These are phyloP conservation scores for Acer yangbiense DNA, from an alignment of 345 rosid genomes.

Conservation along the genomic window DNA sequence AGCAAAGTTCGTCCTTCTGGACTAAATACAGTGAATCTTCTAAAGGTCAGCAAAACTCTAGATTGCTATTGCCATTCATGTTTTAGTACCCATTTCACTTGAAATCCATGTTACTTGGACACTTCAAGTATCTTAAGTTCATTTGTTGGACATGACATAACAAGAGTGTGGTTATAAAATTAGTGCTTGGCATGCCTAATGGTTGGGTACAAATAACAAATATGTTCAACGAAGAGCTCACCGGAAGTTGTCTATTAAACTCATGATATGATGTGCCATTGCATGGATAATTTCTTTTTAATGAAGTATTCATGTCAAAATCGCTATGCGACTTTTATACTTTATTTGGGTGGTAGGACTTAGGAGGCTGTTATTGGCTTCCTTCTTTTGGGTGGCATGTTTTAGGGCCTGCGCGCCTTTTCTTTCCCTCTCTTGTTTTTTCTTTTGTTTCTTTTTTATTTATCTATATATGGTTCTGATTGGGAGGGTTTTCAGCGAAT, in stretches of 20 bases:
- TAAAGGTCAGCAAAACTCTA: constrained; percentile 62
- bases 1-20: constrained; percentile 85
- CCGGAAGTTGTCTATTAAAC: background rate
- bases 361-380: too few relatives aligned
- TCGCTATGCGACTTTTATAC: background rate
- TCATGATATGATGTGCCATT: background rate
- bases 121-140: background rate
- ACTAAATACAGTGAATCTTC: constrained; percentile 89
- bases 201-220: background rate
- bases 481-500: too few relatives aligned
- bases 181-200: constrained; percentile 12
- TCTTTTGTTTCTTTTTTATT: too few relatives aligned
- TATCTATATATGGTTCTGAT: too few relatives aligned
- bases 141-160: background rate
- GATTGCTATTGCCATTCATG: background rate
- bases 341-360: background rate
- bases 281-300: constrained; percentile 2
- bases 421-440: too few relatives aligned
- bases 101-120: too few relatives aligned
- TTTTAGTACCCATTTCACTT: background rate
- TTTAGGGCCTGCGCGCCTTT: too few relatives aligned
- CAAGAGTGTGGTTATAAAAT: constrained; percentile 11
- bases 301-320: constrained; percentile 1
- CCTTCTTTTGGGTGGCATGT: too few relatives aligned
- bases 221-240: background rate